Evolutionary conservation across 2,329 filamentous ascomycete genomes (phyloP), one percentile per base, ranked within the genome.

Genomic region (Trichoderma sp.): DNA sequence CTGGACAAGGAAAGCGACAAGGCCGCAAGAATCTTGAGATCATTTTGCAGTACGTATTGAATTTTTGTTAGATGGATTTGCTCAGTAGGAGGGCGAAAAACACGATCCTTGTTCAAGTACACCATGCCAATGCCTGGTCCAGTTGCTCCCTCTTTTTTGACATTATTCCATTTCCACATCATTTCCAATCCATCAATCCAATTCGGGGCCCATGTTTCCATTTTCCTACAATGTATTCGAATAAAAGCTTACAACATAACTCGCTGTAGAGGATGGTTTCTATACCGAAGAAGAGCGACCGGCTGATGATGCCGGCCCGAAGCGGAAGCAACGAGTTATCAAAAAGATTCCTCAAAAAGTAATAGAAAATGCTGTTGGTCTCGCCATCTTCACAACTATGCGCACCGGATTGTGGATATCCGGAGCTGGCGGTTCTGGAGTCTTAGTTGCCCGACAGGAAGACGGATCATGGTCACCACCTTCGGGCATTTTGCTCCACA

Each of bases 1-100:
- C 82, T 94, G 75, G 91, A 93, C 76, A 90, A 91, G 78, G 92
- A 94, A 81, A 90, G 89, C 77, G 90, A 92, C 82, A 94, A 94
- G 82, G 91, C 91, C 3, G 92, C 92, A 26, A 86, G 92, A 32
- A 94, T 94, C 63, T 81, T 94, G 71, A 86, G 91, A 76, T 91
- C 89, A 74, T 94, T 94, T 79, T 93, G 91, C 82, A 91, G 81
- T 83, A 72, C 63, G 79, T 77, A 50, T 66, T 59, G 1, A 12
- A 15, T 36, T 43, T 7, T 12, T 7, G 30, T 15, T 15, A 9
- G 17, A 58, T 23, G 53, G 47, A 23, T 23, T 23, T 20, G n/a
- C 20, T 53, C 11, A 6, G 47, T 6, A 53, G 20, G 47, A 53
- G 6, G 47, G 47, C 47, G 15, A 53, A 7, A 23, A 3, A 50